Base-by-base conservation (phyloP, 768 basidiomycete species). In the Leccinum fibrillosum region DNA sequence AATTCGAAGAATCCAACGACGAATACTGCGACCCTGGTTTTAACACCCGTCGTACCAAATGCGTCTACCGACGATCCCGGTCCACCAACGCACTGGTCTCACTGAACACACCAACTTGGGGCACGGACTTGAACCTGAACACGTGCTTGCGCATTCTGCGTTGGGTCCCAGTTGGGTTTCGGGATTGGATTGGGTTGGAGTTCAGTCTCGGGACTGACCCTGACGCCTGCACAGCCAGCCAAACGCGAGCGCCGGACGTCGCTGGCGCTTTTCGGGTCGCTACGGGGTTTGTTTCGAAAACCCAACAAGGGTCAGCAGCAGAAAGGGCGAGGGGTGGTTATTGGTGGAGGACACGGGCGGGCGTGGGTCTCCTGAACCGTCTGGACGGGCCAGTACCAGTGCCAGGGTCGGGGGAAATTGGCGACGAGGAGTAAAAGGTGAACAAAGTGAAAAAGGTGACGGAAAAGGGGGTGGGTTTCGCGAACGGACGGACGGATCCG, bases 201-300 rank as follows among this genome's bases (percentile, higher is more conserved):
- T 25, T 1, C 25, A 25, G 4, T 25, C 25, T 25, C 25, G 25
- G 12, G 32, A 12, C 32, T 4, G 32, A 32, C 32, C 32, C 32
- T 11, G 30, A 11, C 10, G 12, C 32, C 32, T 11, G 32, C 32
- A 12, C 32, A 12, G 32, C 32, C 25, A 25, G 25, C 25, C 25
- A 25, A 25, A 25, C 25, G 25, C 12, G 32, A 49, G 45, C 68
- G 63, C 3, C 56, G 52, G 1, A 42, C 62, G 0, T 72, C 72
- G 21, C 53, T 60, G 28, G 55, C 60, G 1, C 63, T 72, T 37
- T 64, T 72, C 7, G 68, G 68, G 1, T 69, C 70, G 3, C 50
- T 72, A 3, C 68, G 64, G 0, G 69, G 70, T 11, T 54, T 72
- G 2, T 72, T 72, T 51, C 60, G 62, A 28, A 73, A 63, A 51